phyloP scores from a whole-genome alignment of 345 rosid genomes.

The Aurinia saxatilis region DNA sequence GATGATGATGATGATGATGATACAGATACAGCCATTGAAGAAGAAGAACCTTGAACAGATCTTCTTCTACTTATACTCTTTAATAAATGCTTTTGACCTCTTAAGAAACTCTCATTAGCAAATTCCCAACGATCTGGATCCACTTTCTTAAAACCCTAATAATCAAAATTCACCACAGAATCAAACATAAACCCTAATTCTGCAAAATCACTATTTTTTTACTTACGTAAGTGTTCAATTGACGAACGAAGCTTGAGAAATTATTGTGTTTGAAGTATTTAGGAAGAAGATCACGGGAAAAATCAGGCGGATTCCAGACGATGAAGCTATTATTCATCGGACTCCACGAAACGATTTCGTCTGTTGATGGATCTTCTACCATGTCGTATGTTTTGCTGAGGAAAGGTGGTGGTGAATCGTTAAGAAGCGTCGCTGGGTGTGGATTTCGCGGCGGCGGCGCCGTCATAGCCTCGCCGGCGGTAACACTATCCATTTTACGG shows the following conservation, averaged over 20 bases:
- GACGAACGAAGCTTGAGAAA: constrained; percentile 90
- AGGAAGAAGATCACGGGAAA: constrained; percentile 72
- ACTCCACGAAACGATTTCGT: constrained; percentile 79
- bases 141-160: constrained; percentile 34
- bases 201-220: neutral
- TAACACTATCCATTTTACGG: constrained; percentile 8
- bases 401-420: constrained; percentile 66
- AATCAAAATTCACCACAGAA: neutral
- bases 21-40: constrained; percentile 17
- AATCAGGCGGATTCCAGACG: constrained; percentile 88
- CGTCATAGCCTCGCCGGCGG: constrained; percentile 29
- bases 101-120: constrained; percentile 33
- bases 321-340: constrained; percentile 69
- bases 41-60: constrained; percentile 37
- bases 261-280: constrained; percentile 94
- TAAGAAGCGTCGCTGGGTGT: constrained; percentile 40
- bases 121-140: constrained; percentile 58
- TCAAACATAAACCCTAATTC: neutral
- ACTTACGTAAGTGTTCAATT: constrained; percentile 76
- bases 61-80: constrained; percentile 37
- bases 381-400: constrained; percentile 88
- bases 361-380: constrained; percentile 82
- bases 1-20: too few species aligned
- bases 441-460: constrained; percentile 23
- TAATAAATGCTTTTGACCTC: constrained; percentile 42